Conservation (phyloP, 2,329 filamentous ascomycete genomes). For the Fusarium ambrosium region DNA sequence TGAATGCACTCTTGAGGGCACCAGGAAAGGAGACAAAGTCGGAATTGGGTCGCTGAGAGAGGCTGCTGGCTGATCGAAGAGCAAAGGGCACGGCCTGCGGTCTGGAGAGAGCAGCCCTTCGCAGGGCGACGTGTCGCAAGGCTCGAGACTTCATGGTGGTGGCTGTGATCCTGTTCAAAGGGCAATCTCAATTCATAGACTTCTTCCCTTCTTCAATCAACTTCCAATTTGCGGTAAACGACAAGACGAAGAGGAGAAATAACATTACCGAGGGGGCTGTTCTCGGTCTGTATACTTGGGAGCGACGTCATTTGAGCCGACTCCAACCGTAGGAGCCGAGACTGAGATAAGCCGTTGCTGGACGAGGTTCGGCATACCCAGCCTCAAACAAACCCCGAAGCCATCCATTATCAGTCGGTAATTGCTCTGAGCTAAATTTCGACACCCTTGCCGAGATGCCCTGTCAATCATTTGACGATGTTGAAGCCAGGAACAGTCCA, state of each 20-base stretch:
- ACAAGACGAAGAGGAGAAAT: conserved; percentile 15
- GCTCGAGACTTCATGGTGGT: conserved; percentile 54
- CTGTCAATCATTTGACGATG: neutral
- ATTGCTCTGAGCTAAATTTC: neutral
- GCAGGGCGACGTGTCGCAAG: conserved; percentile 48
- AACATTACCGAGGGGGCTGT: conserved; percentile 43
- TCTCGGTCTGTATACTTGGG: conserved; percentile 33
- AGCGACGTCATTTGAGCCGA: conserved; percentile 52
- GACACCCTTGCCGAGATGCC: neutral
- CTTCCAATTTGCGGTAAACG: conserved; percentile 7
- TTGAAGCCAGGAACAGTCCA: conserved; percentile 10
- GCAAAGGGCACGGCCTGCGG: conserved; percentile 38
- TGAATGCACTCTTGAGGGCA: conserved; percentile 96
- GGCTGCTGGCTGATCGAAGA: conserved; percentile 59
- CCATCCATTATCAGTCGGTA: neutral
- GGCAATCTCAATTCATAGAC: conserved; percentile 5
- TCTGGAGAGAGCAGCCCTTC: conserved; percentile 44
- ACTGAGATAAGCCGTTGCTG: conserved; percentile 44
- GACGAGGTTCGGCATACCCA: conserved; percentile 42
- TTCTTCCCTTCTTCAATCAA: conserved; percentile 23
- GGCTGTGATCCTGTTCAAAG: conserved; percentile 9
- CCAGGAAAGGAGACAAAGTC: conserved; percentile 83
- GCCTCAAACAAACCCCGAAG: conserved; percentile 13
- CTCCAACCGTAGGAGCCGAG: conserved; percentile 48
- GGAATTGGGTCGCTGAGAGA: conserved; percentile 70